These are phyloP conservation scores for Suillus subaureus DNA, from an alignment of 768 basidiomycete genomes.

Conservation along the genomic window DNA sequence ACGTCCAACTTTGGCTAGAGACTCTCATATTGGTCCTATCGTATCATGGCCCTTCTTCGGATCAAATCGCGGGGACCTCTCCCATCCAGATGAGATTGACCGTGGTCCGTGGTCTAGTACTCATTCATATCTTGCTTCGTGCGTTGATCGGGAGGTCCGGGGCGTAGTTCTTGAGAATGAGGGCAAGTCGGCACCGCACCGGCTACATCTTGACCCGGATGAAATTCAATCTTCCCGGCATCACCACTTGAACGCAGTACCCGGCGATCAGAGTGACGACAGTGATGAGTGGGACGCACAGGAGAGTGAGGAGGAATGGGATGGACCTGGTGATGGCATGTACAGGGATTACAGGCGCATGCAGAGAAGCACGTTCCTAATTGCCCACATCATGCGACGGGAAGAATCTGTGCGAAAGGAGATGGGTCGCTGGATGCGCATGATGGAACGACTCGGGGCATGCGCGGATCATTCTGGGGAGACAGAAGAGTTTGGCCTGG, in stretches of 20 bases:
- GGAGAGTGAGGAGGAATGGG: slow-evolving; percentile 75
- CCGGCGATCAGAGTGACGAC: slow-evolving; percentile 74
- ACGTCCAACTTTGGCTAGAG: slow-evolving; percentile 34
- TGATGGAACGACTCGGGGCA: slow-evolving; percentile 62
- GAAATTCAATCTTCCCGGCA: slow-evolving; percentile 73
- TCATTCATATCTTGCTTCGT: slow-evolving; percentile 62
- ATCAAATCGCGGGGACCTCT: slow-evolving; percentile 73
- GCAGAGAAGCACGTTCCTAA: slow-evolving; percentile 77
- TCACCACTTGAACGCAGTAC: slow-evolving; percentile 65
- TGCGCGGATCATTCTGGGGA: slow-evolving; percentile 30
- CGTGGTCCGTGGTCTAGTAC: slow-evolving; percentile 79
- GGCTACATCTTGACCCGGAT: slow-evolving; percentile 78
- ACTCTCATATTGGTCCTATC: slow-evolving; percentile 70
- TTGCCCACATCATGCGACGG: slow-evolving; percentile 67
- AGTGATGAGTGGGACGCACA: slow-evolving; percentile 79
- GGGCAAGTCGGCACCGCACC: slow-evolving; percentile 74
- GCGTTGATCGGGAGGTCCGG: slow-evolving; percentile 67
- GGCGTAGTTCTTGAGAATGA: slow-evolving; percentile 80
- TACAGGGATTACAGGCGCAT: slow-evolving; percentile 83
- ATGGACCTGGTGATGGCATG: slow-evolving; percentile 75
- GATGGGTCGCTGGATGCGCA: slow-evolving; percentile 67
- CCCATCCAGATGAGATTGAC: slow-evolving; percentile 67
- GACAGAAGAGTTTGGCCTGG: slow-evolving; percentile 71
- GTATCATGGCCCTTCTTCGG: slow-evolving; percentile 93
- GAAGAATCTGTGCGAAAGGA: slow-evolving; percentile 67